phyloP scores from a whole-genome alignment of 257 asterid species.

The Lantana camara region DNA sequence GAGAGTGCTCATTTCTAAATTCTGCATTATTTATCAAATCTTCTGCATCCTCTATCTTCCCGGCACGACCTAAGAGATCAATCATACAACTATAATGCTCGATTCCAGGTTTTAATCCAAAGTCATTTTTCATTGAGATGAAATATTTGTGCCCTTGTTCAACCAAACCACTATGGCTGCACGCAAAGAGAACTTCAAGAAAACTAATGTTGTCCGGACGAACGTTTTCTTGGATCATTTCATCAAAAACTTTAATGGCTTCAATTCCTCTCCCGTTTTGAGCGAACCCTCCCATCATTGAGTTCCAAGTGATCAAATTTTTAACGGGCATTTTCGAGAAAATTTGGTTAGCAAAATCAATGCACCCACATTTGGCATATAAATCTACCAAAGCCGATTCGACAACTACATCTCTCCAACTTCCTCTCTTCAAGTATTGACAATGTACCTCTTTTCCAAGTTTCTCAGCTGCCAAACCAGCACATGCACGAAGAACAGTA shows the following conservation, averaged over 20 bases:
- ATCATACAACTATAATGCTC: conserved; percentile 91
- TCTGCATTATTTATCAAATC: conserved; percentile 50
- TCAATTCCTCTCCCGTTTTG: conserved; percentile 85
- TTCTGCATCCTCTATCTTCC: conserved; percentile 81
- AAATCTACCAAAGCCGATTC: conserved; percentile 92
- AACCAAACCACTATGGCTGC: conserved; percentile 85
- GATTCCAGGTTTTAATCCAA: conserved; percentile 51
- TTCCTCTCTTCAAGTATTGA: conserved; percentile 80
- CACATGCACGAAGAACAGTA: conserved; percentile 79
- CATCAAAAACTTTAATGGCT: conserved; percentile 56
- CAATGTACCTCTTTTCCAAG: conserved; percentile 89
- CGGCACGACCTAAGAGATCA: conserved; percentile 78
- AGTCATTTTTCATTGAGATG: conserved; percentile 47
- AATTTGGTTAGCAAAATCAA: conserved; percentile 61
- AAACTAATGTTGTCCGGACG: conserved; percentile 70
- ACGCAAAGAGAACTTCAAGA: conserved; percentile 77
- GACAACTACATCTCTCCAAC: conserved; percentile 81
- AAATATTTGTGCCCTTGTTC: conserved; percentile 60
- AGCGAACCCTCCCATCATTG: conserved; percentile 91
- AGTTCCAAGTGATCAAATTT: conserved; percentile 86
- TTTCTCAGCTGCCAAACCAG: conserved; percentile 73
- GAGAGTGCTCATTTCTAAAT: conserved; percentile 49
- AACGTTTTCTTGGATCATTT: conserved; percentile 57
- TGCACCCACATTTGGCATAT: conserved; percentile 84
- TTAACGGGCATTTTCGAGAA: conserved; percentile 62